Evolutionary conservation across 2,329 filamentous ascomycete species (phyloP).

Genomic region (Lachnellula occidentalis): DNA sequence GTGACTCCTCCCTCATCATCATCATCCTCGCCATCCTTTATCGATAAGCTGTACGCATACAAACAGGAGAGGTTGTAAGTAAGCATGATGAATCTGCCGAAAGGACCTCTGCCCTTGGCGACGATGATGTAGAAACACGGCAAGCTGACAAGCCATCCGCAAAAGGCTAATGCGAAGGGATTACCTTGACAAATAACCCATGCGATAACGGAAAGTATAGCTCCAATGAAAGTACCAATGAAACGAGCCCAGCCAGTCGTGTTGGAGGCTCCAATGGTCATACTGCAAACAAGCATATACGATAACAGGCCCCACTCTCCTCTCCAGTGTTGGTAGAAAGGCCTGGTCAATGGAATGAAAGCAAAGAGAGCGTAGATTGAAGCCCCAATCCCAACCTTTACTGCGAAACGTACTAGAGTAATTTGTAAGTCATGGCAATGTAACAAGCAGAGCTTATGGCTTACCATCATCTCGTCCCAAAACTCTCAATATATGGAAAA

Average conservation of each 20-base stretch:
- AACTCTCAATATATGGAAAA: conserved; percentile 50
- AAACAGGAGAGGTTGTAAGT: conserved; percentile 94
- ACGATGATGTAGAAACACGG: conserved; percentile 89
- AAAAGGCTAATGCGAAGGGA: conserved; percentile 66
- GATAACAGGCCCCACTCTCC: conserved; percentile 96
- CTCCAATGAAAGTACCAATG: conserved; percentile 78
- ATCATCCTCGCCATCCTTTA: conserved; percentile 72
- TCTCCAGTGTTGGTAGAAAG: conserved; percentile 79
- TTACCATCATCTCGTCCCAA: conserved; percentile 60
- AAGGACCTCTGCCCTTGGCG: conserved; percentile 74
- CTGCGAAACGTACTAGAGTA: conserved; percentile 60
- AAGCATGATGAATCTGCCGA: conserved; percentile 88
- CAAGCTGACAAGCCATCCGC: conserved; percentile 76
- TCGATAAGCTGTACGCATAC: conserved; percentile 86
- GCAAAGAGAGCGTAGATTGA: conserved; percentile 84
- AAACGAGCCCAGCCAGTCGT: conserved; percentile 86
- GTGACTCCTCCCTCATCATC: conserved; percentile 83
- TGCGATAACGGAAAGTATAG: conserved; percentile 64
- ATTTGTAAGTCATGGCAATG: conserved; percentile 11
- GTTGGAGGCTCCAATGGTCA: conserved; percentile 95
- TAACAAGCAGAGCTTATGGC: conserved; percentile 16
- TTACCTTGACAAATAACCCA: conserved; percentile 77
- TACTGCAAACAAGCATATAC: conserved; percentile 96
- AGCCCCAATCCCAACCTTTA: conserved; percentile 90
- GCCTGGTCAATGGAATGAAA: conserved; percentile 72